Evolutionary conservation across 768 basidiomycete genomes (phyloP).

Genomic region (Mycena floridula): DNA sequence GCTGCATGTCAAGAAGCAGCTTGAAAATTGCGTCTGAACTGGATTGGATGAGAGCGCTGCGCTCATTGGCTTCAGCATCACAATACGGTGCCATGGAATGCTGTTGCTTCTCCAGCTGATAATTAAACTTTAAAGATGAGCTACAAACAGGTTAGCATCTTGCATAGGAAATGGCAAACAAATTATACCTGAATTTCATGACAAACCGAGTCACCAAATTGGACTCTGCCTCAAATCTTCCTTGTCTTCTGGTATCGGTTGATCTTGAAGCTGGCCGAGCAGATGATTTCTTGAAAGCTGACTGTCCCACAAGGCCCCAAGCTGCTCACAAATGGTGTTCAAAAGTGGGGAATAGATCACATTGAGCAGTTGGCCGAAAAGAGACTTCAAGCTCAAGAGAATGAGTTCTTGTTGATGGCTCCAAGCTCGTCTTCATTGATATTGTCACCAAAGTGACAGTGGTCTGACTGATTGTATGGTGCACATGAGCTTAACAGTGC

Average conservation of each 20-base stretch:
- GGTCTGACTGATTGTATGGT: no score
- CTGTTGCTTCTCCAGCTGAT: slow-evolving; percentile 79
- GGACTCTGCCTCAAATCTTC: slow-evolving; percentile 35
- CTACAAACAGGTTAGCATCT: no score
- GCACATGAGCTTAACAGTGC: no score
- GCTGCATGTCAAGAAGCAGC: slow-evolving; percentile 74
- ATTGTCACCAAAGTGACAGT: no score
- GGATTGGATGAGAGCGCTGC: slow-evolving; percentile 44
- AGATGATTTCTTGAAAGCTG: slow-evolving; percentile 56
- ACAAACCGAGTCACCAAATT: no score
- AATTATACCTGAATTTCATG: no score
- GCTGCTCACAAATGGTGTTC: slow-evolving; percentile 51
- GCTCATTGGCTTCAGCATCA: slow-evolving; percentile 63
- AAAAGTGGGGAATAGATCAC: slow-evolving; percentile 48
- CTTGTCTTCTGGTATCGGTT: slow-evolving; percentile 28
- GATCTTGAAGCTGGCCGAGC: slow-evolving; percentile 57
- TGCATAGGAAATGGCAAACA: no score
- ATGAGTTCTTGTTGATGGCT: no score
- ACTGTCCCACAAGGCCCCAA: slow-evolving; percentile 52
- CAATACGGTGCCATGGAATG: slow-evolving; percentile 26
- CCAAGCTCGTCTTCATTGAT: no score
- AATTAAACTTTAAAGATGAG: slow-evolving; percentile 80
- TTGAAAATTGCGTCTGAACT: slow-evolving; percentile 55
- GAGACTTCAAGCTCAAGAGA: no score
- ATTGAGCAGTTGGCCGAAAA: slow-evolving; percentile 15